Percentiles rank a stretch among this genome's conserved stretches.
phyloP scores from a whole-genome alignment of 768 basidiomycete species.

The Serendipita sp. region DNA sequence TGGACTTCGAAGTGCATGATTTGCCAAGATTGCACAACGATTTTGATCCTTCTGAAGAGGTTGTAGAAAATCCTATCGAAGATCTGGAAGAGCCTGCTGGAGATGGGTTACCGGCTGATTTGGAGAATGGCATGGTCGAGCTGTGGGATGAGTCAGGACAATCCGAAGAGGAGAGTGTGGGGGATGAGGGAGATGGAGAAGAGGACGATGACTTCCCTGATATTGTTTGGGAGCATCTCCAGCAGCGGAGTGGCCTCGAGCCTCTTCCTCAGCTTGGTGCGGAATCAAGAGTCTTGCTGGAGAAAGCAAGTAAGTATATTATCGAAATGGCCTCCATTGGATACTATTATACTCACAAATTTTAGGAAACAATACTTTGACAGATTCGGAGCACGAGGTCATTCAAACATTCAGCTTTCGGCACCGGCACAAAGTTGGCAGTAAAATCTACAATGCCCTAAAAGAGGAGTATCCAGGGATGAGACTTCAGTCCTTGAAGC shows the following conservation, averaged over 20 bases:
- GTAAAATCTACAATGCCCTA: neutral
- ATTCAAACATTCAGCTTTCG: neutral
- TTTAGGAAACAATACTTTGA: neutral
- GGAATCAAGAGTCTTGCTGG: neutral
- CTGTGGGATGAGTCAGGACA: too few species aligned
- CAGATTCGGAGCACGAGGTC: neutral
- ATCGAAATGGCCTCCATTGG: neutral
- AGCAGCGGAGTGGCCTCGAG: neutral
- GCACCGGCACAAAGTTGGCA: neutral
- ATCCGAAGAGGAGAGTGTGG: too few species aligned
- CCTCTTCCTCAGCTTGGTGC: neutral
- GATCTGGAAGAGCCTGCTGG: too few species aligned
- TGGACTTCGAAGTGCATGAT: too few species aligned
- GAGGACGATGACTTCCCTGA: neutral
- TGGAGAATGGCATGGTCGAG: too few species aligned
- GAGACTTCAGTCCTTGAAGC: neutral
- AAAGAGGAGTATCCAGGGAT: neutral
- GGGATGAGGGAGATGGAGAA: too few species aligned
- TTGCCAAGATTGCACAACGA: too few species aligned
- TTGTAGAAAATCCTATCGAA: too few species aligned
- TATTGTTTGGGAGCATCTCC: neutral
- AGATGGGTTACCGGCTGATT: too few species aligned
- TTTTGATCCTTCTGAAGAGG: too few species aligned
- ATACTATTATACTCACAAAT: neutral
- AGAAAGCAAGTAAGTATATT: neutral